A percentile compares a stretch with the other conserved stretches of the same genome.
These are phyloP conservation scores for Pestalotiopsis sp. DNA, from an alignment of 2,329 filamentous ascomycete genomes.

Conservation along the genomic window DNA sequence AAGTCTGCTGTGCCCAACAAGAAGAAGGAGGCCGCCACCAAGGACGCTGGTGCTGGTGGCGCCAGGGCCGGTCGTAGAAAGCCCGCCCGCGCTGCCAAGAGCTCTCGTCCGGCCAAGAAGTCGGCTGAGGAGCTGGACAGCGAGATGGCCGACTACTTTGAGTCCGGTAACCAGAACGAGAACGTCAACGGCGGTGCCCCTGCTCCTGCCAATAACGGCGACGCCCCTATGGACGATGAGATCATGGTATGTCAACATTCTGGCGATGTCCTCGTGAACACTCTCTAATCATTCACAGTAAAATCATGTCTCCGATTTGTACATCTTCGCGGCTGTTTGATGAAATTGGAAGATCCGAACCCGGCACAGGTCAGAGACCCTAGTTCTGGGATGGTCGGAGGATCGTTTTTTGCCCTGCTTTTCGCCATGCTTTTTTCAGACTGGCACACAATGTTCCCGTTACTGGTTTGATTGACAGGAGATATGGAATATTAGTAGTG, in stretches of 20 bases:
- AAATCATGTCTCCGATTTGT: neutral
- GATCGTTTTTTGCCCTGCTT: neutral
- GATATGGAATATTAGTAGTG: neutral
- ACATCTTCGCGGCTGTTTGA: neutral
- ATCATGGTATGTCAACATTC: constrained; percentile 43
- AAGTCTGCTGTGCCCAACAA: constrained; percentile 82
- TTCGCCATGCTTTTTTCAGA: neutral
- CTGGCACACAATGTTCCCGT: neutral
- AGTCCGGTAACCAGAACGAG: constrained; percentile 45
- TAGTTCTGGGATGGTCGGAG: neutral
- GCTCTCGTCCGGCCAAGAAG: constrained; percentile 75
- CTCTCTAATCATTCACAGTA: neutral
- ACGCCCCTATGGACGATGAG: constrained; percentile 69
- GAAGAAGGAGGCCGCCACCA: constrained; percentile 54
- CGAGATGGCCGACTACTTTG: constrained; percentile 97
- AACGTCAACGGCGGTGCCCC: constrained; percentile 48
- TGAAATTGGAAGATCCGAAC: neutral
- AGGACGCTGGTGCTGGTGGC: constrained; percentile 43
- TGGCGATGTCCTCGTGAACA: neutral
- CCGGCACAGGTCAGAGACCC: neutral
- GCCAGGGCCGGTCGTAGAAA: constrained; percentile 51
- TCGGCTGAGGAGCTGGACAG: constrained; percentile 93
- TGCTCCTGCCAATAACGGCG: constrained; percentile 49
- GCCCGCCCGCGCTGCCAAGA: constrained; percentile 48
- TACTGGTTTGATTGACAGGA: neutral